Percentiles rank a stretch among this genome's conserved stretches.
Conservation (phyloP, 2,329 filamentous ascomycete genomes). For the Paecilomyces variotii region DNA sequence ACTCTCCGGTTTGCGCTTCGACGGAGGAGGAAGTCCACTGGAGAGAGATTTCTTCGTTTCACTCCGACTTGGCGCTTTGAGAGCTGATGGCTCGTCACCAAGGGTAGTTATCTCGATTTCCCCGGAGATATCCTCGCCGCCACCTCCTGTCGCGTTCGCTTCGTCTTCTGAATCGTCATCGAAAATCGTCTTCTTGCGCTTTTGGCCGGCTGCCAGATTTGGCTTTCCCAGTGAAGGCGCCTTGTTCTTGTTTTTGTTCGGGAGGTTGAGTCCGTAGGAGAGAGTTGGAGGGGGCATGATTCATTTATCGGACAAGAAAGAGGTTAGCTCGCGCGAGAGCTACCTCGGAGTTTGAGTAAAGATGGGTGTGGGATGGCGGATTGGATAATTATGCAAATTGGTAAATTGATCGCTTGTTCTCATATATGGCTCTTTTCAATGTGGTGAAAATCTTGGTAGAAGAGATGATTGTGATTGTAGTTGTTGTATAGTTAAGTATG, state of each 20-base stretch:
- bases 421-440: too few species aligned
- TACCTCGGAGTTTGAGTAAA: too few species aligned
- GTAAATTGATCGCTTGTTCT: too few species aligned
- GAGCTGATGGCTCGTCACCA: slow-evolving; percentile 16
- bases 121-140: slow-evolving; percentile 8
- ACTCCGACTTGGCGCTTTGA: slow-evolving; percentile 9
- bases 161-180: slow-evolving; percentile 36
- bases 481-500: too few species aligned
- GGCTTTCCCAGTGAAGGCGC: slow-evolving; percentile 15
- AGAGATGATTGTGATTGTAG: too few species aligned
- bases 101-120: slow-evolving; percentile 30
- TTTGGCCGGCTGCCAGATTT: slow-evolving; percentile 28
- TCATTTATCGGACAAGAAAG: too few species aligned
- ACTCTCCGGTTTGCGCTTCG: slow-evolving; percentile 28
- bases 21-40: slow-evolving; percentile 12
- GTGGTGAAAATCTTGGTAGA: too few species aligned
- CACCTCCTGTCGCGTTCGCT: slow-evolving; percentile 9
- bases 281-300: slow-evolving; percentile 25
- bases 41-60: slow-evolving; percentile 3
- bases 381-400: too few species aligned
- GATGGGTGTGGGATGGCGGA: too few species aligned
- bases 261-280: slow-evolving; percentile 36
- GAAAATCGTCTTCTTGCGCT: slow-evolving; percentile 42
- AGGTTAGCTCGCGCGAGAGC: too few species aligned
- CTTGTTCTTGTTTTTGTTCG: slow-evolving; percentile 32